phyloP scores from a whole-genome alignment of 2,329 filamentous ascomycete species.

The Ascochyta lentis region DNA sequence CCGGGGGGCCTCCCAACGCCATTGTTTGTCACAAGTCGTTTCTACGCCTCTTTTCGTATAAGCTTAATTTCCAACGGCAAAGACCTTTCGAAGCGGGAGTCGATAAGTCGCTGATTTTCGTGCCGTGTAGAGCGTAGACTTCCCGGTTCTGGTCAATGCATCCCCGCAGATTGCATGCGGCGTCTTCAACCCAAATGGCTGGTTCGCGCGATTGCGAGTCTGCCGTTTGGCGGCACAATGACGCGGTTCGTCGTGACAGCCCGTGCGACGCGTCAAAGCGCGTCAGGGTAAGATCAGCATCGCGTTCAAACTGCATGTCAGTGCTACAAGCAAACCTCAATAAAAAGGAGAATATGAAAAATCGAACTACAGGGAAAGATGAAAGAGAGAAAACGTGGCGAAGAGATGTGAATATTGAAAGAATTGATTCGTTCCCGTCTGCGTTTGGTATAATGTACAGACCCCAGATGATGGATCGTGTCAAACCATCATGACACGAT shows the following conservation, averaged over 20 bases:
- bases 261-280: slow-evolving; percentile 2
- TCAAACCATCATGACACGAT: slow-evolving; percentile 46
- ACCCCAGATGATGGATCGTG: slow-evolving; percentile 47
- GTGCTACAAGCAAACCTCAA: background rate
- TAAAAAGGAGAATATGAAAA: background rate
- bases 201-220: background rate
- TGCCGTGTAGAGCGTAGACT: background rate
- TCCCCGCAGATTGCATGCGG: too few species aligned
- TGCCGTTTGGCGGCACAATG: background rate
- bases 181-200: background rate
- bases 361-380: background rate
- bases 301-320: background rate
- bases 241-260: background rate
- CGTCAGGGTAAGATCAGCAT: background rate
- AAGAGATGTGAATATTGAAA: slow-evolving; percentile 44
- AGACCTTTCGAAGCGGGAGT: too few species aligned
- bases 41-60: too few species aligned
- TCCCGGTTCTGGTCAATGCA: too few species aligned
- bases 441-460: slow-evolving; percentile 52
- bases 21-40: too few species aligned
- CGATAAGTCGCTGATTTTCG: background rate
- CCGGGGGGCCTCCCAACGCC: background rate
- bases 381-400: slow-evolving; percentile 1
- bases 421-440: slow-evolving; percentile 51
- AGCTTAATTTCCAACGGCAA: too few species aligned